phyloP scores from a whole-genome alignment of 2,329 filamentous ascomycete species.

The Apiospora aurea region DNA sequence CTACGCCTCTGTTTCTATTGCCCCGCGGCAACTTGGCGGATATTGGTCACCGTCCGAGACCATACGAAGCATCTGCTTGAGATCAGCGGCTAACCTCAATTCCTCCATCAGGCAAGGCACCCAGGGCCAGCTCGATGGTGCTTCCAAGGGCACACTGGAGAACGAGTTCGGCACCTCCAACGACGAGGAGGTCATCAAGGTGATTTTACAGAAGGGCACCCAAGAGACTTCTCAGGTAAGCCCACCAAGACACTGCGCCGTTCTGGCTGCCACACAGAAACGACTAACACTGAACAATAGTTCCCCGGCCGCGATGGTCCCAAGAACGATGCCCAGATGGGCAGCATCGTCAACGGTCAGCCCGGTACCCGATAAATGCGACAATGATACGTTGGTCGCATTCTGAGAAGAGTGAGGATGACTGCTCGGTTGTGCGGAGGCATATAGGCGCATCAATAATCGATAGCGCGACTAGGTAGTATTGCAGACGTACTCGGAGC shows the following conservation, averaged over 20 bases:
- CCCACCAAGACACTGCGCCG: not conserved
- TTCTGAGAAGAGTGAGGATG: not conserved
- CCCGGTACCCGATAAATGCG: constrained; percentile 23
- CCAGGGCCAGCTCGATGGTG: constrained; percentile 79
- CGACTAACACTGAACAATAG: constrained; percentile 42
- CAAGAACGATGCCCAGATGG: constrained; percentile 60
- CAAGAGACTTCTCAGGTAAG: constrained; percentile 67
- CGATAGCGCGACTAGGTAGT: constrained; percentile 10
- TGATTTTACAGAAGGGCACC: constrained; percentile 80
- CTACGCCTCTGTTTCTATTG: not conserved
- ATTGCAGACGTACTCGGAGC: not conserved
- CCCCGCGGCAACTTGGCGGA: not conserved
- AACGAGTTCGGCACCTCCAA: constrained; percentile 85
- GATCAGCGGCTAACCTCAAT: constrained; percentile 31
- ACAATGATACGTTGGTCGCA: not conserved
- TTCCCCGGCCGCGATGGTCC: constrained; percentile 59
- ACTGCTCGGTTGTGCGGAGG: constrained; percentile 9
- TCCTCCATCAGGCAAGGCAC: constrained; percentile 73
- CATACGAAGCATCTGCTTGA: not conserved
- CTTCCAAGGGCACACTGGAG: constrained; percentile 77
- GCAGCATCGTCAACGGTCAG: constrained; percentile 50
- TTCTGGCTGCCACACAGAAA: not conserved
- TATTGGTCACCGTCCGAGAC: not conserved
- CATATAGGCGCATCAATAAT: not conserved
- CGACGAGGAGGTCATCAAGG: constrained; percentile 81